Percentiles rank a stretch among this genome's conserved stretches.
phyloP scores from a whole-genome alignment of 129 eudicot species.

The Centaurea solstitialis region DNA sequence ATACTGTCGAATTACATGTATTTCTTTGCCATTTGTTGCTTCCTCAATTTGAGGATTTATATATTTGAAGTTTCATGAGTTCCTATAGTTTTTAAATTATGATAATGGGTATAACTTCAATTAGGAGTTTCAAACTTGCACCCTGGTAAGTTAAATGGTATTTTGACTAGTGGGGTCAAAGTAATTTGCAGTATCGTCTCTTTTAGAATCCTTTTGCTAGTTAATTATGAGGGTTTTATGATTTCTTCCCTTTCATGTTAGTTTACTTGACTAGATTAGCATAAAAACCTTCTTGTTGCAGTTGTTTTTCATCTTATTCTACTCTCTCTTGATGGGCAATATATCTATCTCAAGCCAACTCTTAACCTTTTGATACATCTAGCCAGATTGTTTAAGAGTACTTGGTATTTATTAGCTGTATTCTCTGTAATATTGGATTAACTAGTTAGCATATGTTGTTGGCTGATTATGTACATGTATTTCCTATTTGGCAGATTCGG shows the following conservation, averaged over 20 bases:
- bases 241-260: not conserved
- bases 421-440: not conserved
- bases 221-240: not conserved
- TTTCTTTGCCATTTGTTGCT: not conserved
- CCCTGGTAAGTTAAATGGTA: too few species aligned
- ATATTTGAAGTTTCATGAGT: too few species aligned
- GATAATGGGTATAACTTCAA: too few species aligned
- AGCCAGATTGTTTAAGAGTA: too few species aligned
- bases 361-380: not conserved
- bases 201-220: not conserved
- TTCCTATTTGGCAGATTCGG: slow-evolving; percentile 29
- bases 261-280: not conserved
- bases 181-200: not conserved
- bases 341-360: not conserved
- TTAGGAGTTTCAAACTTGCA: too few species aligned
- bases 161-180: too few species aligned
- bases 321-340: not conserved
- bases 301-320: not conserved
- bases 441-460: not conserved
- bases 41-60: too few species aligned
- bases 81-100: too few species aligned
- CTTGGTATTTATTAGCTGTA: not conserved
- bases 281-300: not conserved
- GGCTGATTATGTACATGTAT: not conserved
- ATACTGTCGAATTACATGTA: slow-evolving; percentile 74